phyloP scores from a whole-genome alignment of 148 eudicot species.

The Amaranthus cruentus region DNA sequence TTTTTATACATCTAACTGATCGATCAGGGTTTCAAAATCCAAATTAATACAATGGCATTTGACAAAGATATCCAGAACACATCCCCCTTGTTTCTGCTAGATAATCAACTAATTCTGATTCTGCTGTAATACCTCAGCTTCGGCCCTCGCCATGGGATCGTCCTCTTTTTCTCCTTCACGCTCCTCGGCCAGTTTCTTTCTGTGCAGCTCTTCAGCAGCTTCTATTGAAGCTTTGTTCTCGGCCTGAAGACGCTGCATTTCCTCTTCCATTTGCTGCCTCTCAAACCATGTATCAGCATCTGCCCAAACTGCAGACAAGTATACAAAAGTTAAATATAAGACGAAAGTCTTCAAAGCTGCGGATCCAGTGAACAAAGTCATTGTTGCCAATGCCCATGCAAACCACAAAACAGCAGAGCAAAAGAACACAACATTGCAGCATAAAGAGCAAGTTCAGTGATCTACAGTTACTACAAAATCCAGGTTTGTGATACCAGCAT shows the following conservation, averaged over 20 bases:
- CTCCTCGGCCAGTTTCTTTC: slow-evolving; percentile 80
- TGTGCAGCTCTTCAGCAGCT: slow-evolving; percentile 78
- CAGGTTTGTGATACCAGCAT: not conserved
- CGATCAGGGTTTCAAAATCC: not conserved
- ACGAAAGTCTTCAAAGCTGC: not conserved
- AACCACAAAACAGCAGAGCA: not conserved
- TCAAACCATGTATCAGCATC: slow-evolving; percentile 99
- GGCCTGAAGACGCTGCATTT: slow-evolving; percentile 79
- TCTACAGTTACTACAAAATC: not conserved
- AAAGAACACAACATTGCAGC: not conserved
- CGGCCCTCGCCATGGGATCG: slow-evolving; percentile 35
- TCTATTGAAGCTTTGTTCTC: slow-evolving; percentile 66
- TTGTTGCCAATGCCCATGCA: not conserved
- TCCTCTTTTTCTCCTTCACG: slow-evolving; percentile 44
- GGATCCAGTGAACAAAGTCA: not conserved
- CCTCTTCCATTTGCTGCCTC: slow-evolving; percentile 86
- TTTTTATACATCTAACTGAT: slow-evolving; percentile 4
- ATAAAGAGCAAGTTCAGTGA: not conserved
- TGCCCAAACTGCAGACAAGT: slow-evolving; percentile 69
- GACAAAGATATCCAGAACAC: not conserved
- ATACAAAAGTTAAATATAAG: not conserved
- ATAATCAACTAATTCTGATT: slow-evolving; percentile 18
- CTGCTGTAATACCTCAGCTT: slow-evolving; percentile 28
- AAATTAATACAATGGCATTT: not conserved
- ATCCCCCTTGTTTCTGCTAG: not conserved